Base-by-base conservation (phyloP, 1,284 basidiomycete genomes). In the Tilletia caries region DNA sequence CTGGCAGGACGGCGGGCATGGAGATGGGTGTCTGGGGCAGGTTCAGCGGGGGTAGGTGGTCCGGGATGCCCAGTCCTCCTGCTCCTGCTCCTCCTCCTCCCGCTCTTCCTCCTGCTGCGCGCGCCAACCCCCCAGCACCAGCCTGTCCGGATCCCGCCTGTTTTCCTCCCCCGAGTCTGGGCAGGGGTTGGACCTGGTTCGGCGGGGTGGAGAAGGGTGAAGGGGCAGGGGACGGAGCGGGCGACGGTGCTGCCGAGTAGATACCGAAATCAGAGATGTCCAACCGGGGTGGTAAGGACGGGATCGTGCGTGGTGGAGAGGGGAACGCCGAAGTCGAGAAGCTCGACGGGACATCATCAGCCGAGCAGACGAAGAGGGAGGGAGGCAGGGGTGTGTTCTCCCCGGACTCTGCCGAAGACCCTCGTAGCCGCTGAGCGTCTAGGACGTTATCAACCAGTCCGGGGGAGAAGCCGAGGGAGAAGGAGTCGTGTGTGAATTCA, bases 261-360 rank as follows among this genome's bases (percentile, higher is more conserved):
- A 62, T 62, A 29, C 58, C 58, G n/a, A 62, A 62, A 29, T 62
- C 58, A 10, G 58, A 62, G 29, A 62, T 62, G 58, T 62, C 58
- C 29, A 62, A 15, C 8, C 58, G 29, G 33, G 58, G 58, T 23
- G 58, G 58, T 15, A 62, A 34, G 58, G 58, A 62, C 6, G 58
- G 58, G 32, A 62, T 62, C 13, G 32, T 37, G 29, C 58, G 27
- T 29, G 58, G 58, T 62, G 58, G 58, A 20, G 58, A 62, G 18
- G 58, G 58, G 15, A 62, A 37, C 29, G 32, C 8, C 18, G 58
- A 37, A 20, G 58, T 8, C 33, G 58, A 37, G 3, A 34, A 18
- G 20, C 58, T 20, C 29, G 27, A n/a, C 32, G 29, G 27, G 12
- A 33, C 58, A 13, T 33, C 58, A 6, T 62, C 58, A 12, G 48